A percentile compares a stretch with the other conserved stretches of the same genome.
These are phyloP conservation scores for Ceratocystis diversiconidia DNA, from an alignment of 2,329 filamentous ascomycete species.

Conservation along the genomic window DNA sequence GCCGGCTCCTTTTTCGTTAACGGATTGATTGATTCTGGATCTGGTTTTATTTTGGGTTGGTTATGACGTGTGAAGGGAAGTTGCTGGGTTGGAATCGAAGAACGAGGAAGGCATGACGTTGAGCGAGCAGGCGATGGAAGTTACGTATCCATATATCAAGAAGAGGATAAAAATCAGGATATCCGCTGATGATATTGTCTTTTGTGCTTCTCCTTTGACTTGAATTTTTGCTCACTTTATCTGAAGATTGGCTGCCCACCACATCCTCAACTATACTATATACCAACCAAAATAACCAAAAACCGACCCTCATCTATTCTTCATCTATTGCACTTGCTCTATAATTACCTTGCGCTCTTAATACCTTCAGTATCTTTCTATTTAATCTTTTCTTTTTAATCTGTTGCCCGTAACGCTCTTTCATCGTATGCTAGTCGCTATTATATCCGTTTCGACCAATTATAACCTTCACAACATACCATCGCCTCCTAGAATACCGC, in stretches of 20 bases:
- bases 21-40: background rate
- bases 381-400: background rate
- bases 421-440: no score
- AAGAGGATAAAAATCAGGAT: background rate
- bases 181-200: background rate
- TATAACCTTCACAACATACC: background rate
- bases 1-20: background rate
- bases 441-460: background rate
- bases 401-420: background rate
- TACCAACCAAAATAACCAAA: background rate
- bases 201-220: background rate
- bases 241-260: constrained; percentile 5
- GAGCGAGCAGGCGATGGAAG: background rate
- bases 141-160: background rate
- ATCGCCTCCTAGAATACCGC: background rate
- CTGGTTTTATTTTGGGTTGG: background rate
- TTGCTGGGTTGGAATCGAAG: constrained; percentile 3
- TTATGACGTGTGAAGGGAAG: background rate
- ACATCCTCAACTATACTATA: background rate
- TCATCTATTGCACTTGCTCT: no score
- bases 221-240: background rate
- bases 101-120: background rate
- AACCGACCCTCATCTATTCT: background rate
- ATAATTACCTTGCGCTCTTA: background rate
- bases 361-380: constrained; percentile 1